Base-by-base conservation (phyloP, 1,139 yeast genomes). In the Yamadazyma mexicana region DNA sequence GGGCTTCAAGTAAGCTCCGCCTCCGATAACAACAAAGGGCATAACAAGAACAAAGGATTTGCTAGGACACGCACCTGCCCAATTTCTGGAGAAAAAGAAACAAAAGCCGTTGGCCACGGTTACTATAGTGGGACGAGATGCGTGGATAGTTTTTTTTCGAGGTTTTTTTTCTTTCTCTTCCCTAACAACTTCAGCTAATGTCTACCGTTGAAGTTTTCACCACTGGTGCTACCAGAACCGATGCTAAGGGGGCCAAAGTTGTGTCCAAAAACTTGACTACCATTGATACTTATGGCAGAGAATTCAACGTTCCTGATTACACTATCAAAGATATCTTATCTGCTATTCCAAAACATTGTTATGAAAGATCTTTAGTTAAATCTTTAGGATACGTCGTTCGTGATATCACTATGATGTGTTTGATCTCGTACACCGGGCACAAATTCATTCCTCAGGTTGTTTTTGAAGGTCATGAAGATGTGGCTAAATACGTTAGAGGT, bases 261-360 rank as follows among this genome's bases (percentile, higher is more conserved):
- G 45, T 49, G 4, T 31, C 59, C 25, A 40, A 55, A 17, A 54
- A 55, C 23, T 53, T 67, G 43, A 64, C 72, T n/a, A 78, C 81
- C 34, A 62, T 73, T 41, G 81, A 83, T 59, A 75, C 85, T 35
- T 58, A 64, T 54, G 95, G 94, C 27, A 69, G 80, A 40, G 78
- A 70, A 43, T 86, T 83, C 59, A 75, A 73, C 40, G 91, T 80
- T 8, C 94, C 94, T 22, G 87, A 82, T 54, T 82, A 69, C 66
- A 66, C 89, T 49, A 83, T 85, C 59, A 83, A 82, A 68, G 88
- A 84, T 49, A 75, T 85, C 48, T 66, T 85, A 54, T 75, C 75
- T 42, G 87, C 82, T 31, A 85, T 85, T 52, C 95, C 95, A 42
- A 72, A 79, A 46, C 83, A 82, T 51, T 84, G 92, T 61, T 86